A percentile compares a stretch with the other conserved stretches of the same genome.
phyloP scores from a whole-genome alignment of 306 rosid genomes.

The Pachyrhizus erosus region DNA sequence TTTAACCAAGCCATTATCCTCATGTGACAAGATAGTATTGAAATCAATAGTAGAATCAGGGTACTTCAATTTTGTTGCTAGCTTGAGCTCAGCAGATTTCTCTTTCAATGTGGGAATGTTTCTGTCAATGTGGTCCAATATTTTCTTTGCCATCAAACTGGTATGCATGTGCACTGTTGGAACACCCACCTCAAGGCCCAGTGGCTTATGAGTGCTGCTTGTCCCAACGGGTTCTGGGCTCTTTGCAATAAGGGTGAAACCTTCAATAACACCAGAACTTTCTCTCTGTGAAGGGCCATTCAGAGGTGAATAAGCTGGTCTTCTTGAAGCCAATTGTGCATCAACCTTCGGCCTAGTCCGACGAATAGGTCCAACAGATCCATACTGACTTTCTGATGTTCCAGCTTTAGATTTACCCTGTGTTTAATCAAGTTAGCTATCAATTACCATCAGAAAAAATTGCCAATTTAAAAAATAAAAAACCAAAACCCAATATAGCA shows the following conservation, averaged over 20 bases:
- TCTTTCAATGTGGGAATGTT: constrained; percentile 75
- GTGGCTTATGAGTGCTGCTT: constrained; percentile 48
- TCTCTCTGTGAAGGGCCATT: constrained; percentile 47
- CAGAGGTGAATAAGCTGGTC: constrained; percentile 52
- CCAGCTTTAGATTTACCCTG: constrained; percentile 61
- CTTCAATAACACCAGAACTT: constrained; percentile 47
- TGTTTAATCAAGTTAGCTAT: constrained; percentile 26
- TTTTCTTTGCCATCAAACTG: constrained; percentile 80
- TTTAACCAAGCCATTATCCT: constrained; percentile 46
- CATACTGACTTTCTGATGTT: constrained; percentile 58
- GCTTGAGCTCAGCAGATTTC: constrained; percentile 77
- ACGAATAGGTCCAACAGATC: constrained; percentile 83
- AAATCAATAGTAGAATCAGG: constrained; percentile 52
- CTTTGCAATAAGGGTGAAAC: constrained; percentile 51
- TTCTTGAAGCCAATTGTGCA: constrained; percentile 56
- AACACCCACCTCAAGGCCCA: constrained; percentile 47
- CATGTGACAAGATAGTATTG: constrained; percentile 50
- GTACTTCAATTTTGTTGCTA: constrained; percentile 68
- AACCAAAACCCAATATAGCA: not conserved
- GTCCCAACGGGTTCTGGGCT: constrained; percentile 52
- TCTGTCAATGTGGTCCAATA: constrained; percentile 86
- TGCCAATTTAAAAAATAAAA: constrained; percentile 15
- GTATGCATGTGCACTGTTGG: constrained; percentile 69
- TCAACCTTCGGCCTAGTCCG: constrained; percentile 56
- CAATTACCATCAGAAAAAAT: not conserved